phyloP scores from a whole-genome alignment of 164 flowering plant species.

The Protea cynaroides region DNA sequence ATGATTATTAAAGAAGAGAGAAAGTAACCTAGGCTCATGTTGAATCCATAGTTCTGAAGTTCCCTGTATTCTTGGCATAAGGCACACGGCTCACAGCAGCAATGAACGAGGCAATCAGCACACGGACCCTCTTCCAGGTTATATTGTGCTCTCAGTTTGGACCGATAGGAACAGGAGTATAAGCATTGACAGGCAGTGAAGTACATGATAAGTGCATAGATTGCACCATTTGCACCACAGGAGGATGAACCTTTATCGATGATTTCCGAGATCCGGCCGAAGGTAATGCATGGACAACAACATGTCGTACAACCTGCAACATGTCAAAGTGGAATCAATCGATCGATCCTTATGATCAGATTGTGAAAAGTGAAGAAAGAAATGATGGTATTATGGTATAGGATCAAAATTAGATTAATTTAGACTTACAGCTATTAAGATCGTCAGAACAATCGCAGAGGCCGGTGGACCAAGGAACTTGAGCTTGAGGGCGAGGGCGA shows the following conservation, averaged over 20 bases:
- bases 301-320: background rate
- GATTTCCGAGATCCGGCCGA: constrained; percentile 46
- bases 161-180: constrained; percentile 40
- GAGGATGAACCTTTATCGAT: constrained; percentile 39
- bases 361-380: no score
- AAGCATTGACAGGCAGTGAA: constrained; percentile 26
- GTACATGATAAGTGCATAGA: constrained; percentile 25
- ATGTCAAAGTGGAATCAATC: no score
- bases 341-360: no score
- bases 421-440: no score
- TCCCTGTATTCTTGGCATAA: constrained; percentile 54
- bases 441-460: no score
- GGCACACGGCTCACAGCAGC: constrained; percentile 37
- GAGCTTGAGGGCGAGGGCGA: background rate
- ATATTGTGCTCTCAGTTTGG: constrained; percentile 33
- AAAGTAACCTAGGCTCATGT: constrained; percentile 33
- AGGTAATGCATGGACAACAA: constrained; percentile 19
- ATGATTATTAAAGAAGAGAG: background rate
- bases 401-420: background rate
- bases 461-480: no score
- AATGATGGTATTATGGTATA: no score
- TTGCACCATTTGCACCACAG: constrained; percentile 32
- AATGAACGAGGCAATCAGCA: constrained; percentile 36
- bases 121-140: constrained; percentile 19
- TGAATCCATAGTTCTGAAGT: constrained; percentile 42